Base-by-base conservation (phyloP, 2,329 filamentous ascomycete genomes). In the Monosporascus ibericus region DNA sequence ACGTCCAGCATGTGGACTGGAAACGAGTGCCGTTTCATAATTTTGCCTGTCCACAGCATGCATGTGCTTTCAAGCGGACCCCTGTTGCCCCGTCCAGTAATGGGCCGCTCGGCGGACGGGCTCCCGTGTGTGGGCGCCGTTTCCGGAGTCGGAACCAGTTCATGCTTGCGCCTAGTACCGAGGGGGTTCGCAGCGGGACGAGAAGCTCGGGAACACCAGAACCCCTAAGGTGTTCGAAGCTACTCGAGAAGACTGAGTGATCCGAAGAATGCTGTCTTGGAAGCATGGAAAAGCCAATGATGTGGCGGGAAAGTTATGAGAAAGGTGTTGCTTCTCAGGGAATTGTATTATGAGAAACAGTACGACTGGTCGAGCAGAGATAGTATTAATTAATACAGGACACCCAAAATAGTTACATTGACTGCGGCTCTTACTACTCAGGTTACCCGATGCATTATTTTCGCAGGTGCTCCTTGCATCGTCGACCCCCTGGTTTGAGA, bases 1-100 rank as follows among this genome's bases (percentile, higher is more conserved):
- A 60, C 66, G 0, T 63, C 72, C 22, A 61, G 62, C 3, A 46
- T 73, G 1, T 78, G 75, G 75, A 74, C 70, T 6, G 74, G 70
- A n/a, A 74, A 65, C 62, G 56, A 64, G 66, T 58, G 20, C 6
- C 1, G 5, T 5, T 0, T 18, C 6, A 9, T 20, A 48, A 24
- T 6, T 15, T n/a, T 5, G n/a, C 27, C n/a, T 25, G 15, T 25
- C 44, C 7, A 47, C 11, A 8, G 8, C 11, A 9, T 27, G 11
- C 6, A 17, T 30, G 24, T 22, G 11, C 8, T 27, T 47, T 9
- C 44, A 25, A 22, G 15, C 22, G 7, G n/a, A 42, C 22, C 3
- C 4, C 3, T 24, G 6, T 15, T 44, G 7, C 20, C 8, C 20
- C 7, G 11, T 44, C n/a, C 20, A 44, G 42, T 53, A 34, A 55